phyloP scores from a whole-genome alignment of 169 alveolate genomes.

The Plasmodium fragile region DNA sequence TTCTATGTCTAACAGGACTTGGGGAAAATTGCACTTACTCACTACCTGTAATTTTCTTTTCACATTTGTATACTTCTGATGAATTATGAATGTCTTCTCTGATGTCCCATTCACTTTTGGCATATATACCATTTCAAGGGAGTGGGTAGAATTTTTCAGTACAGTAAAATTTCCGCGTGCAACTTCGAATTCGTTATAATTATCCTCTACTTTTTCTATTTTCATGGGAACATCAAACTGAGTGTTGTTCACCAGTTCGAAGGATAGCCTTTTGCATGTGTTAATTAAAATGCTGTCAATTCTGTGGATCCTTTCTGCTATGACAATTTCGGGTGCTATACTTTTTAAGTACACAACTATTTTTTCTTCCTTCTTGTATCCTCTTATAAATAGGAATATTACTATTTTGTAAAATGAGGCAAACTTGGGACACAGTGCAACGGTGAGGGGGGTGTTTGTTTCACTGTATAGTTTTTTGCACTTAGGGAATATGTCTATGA shows the following conservation, averaged over 20 bases:
- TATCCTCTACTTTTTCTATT: conserved; percentile 47
- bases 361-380: conserved; percentile 56
- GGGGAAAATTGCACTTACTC: conserved; percentile 39
- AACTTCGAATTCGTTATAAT: conserved; percentile 41
- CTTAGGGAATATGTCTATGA: conserved; percentile 42
- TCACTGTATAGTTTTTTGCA: conserved; percentile 30
- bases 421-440: conserved; percentile 26
- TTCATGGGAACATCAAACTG: conserved; percentile 10
- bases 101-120: conserved; percentile 25
- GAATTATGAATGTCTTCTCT: conserved; percentile 47
- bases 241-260: conserved; percentile 39
- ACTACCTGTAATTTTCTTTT: conserved; percentile 11
- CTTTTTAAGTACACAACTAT: conserved; percentile 45
- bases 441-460: conserved; percentile 22
- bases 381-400: conserved; percentile 51
- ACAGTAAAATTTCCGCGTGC: not conserved
- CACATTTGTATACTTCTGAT: conserved; percentile 62
- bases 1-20: conserved; percentile 26
- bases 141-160: conserved; percentile 23
- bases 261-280: conserved; percentile 22
- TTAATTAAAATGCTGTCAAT: conserved; percentile 39
- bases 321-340: conserved; percentile 61
- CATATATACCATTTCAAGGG: conserved; percentile 17
- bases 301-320: not conserved
- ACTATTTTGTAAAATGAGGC: conserved; percentile 70